A percentile compares a stretch with the other conserved stretches of the same genome.
These are phyloP conservation scores for Posidonia australis DNA, from an alignment of 106 monocot genomes.

Conservation along the genomic window DNA sequence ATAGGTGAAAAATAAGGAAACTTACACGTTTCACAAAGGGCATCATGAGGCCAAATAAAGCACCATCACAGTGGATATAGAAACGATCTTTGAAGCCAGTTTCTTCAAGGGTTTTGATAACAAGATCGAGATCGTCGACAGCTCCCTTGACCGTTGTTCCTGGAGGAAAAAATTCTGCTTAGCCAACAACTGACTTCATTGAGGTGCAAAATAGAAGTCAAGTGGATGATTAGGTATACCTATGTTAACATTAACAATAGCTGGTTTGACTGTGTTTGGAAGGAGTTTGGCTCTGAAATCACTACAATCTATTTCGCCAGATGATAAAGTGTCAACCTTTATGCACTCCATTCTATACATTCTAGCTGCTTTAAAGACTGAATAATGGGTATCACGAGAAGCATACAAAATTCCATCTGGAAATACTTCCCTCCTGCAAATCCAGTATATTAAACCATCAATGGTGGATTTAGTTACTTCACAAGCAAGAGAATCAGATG, in stretches of 20 bases:
- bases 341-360: constrained; percentile 32
- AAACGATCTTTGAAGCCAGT: constrained; percentile 70
- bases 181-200: neutral
- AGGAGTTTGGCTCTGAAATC: constrained; percentile 20
- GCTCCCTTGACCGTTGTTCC: constrained; percentile 71
- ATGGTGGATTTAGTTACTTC: too few relatives aligned
- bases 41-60: constrained; percentile 31
- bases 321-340: constrained; percentile 15
- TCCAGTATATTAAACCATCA: too few relatives aligned
- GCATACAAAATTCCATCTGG: constrained; percentile 31
- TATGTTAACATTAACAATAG: constrained; percentile 32
- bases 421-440: constrained; percentile 18
- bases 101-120: constrained; percentile 71
- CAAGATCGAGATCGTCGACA: constrained; percentile 81
- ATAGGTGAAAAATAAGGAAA: neutral
- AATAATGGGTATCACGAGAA: constrained; percentile 24
- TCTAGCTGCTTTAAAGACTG: constrained; percentile 29
- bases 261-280: constrained; percentile 18
- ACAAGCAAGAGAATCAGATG: too few relatives aligned
- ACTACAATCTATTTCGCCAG: constrained; percentile 23
- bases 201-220: neutral
- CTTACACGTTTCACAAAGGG: constrained; percentile 30
- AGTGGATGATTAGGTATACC: constrained; percentile 3
- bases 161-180: constrained; percentile 1
- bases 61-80: constrained; percentile 89